phyloP scores from a whole-genome alignment of 306 rosid genomes.

The Crotalaria pallida region DNA sequence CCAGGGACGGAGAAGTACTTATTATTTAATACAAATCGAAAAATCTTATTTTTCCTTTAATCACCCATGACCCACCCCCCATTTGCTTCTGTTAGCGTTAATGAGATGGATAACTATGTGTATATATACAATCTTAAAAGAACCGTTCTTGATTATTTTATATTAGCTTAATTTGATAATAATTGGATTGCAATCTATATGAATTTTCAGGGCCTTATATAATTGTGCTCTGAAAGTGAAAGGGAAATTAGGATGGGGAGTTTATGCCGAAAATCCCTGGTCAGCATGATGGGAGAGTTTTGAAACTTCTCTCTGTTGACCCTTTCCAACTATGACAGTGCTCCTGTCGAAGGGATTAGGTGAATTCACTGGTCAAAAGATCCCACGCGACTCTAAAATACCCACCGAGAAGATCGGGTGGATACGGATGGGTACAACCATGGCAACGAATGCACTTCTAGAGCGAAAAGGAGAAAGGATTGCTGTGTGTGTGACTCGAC shows the following conservation, averaged over 20 bases:
- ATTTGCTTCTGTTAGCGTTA: too few relatives aligned
- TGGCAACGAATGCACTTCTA: constrained; percentile 88
- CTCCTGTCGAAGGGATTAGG: constrained; percentile 86
- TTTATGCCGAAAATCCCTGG: constrained; percentile 88
- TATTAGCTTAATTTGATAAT: too few relatives aligned
- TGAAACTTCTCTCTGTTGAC: constrained; percentile 85
- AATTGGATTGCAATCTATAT: too few relatives aligned
- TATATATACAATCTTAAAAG: too few relatives aligned
- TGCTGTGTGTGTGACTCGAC: constrained; percentile 83
- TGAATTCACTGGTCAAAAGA: constrained; percentile 49
- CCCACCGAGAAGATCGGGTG: constrained; percentile 90
- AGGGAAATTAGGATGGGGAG: constrained; percentile 32
- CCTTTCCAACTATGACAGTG: constrained; percentile 87
- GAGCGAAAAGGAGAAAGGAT: constrained; percentile 90
- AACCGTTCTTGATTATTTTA: too few relatives aligned
- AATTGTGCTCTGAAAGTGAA: neutral
- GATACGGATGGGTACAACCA: constrained; percentile 99
- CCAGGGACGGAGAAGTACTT: too few relatives aligned
- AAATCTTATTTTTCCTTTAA: too few relatives aligned
- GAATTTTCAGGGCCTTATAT: constrained; percentile 18
- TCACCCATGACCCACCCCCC: too few relatives aligned
- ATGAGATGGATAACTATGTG: too few relatives aligned
- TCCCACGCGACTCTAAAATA: constrained; percentile 54
- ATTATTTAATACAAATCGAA: too few relatives aligned
- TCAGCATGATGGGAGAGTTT: constrained; percentile 57